Evolutionary conservation across 1,139 yeast genomes (phyloP).

Genomic region (Taphrina flavorubra): DNA sequence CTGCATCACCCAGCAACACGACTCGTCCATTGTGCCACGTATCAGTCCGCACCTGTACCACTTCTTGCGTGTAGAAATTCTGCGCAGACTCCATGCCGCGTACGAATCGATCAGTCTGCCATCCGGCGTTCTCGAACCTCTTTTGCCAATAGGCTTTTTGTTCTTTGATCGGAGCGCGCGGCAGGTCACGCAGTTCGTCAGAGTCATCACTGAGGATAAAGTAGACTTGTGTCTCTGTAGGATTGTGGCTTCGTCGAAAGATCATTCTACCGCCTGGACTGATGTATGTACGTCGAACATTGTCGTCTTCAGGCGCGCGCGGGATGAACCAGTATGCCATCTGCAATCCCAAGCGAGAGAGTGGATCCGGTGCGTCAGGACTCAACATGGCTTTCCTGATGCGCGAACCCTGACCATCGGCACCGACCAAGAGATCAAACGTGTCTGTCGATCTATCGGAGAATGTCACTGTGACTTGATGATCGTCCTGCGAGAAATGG

Average conservation of each 20-base stretch:
- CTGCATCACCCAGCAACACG: conserved; percentile 24
- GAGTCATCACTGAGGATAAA: background rate
- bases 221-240: background rate
- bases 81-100: conserved; percentile 1
- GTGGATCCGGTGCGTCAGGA: background rate
- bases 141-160: background rate
- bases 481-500: background rate
- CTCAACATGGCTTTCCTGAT: background rate
- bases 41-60: background rate
- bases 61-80: conserved; percentile 14
- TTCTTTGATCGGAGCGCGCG: background rate
- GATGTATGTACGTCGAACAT: background rate
- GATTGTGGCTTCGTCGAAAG: background rate
- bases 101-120: background rate
- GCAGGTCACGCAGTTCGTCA: background rate
- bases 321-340: background rate
- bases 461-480: background rate
- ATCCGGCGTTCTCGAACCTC: background rate
- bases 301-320: background rate
- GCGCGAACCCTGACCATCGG: conserved; percentile 4
- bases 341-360: background rate
- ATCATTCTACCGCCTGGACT: background rate
- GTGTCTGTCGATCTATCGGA: background rate
- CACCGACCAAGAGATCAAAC: conserved; percentile 9
- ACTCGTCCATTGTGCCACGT: conserved; percentile 15